Base-by-base conservation (phyloP, 306 rosid genomes). In the Quercus variabilis region DNA sequence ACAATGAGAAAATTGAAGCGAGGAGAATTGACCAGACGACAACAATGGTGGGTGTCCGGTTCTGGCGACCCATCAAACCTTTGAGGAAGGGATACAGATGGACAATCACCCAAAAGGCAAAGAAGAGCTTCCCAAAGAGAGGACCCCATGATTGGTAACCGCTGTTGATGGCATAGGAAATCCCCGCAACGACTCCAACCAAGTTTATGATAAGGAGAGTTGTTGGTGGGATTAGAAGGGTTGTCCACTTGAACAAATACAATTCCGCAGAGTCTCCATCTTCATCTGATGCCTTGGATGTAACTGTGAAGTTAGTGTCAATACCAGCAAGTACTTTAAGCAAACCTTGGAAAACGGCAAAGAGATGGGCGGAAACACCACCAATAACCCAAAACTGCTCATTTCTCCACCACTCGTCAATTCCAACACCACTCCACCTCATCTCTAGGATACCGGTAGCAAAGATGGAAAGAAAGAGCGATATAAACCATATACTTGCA, bases 71-170 rank as follows among this genome's bases (percentile, higher is more conserved):
- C 99, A 95, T 92, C 59, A 95, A 91, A 93, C 99, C 99, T 79
- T 95, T 95, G 85, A 95, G 95, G 93, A 95, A 95, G 13, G 99
- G 99, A 49, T 95, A 95, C 10, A 95, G 87, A 88, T 95, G 99
- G 60, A 95, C 60, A 46, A 95, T 95, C 86, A 95, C 99, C 99
- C 99, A 95, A 46, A 95, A 95, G 79, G 99, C 99, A 59, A 95
- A 95, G 87, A 95, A 95, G 30, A 95, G 98, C 88, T 95, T 95
- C 59, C 99, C 99, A 33, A 95, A 95, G 41, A 95, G 88, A 1
- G 98, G 98, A 63, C 99, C 99, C 99, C 99, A 95, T 25, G 98
- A 92, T 77, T 95, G 99, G 92, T 95, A 95, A 31, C 99, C 99
- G 8, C 98, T 95, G 81, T 93, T 95, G 25, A 95, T 80, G 54